These are phyloP conservation scores for Hyphopichia burtonii DNA, from an alignment of 1,139 yeast genomes.

Conservation along the genomic window DNA sequence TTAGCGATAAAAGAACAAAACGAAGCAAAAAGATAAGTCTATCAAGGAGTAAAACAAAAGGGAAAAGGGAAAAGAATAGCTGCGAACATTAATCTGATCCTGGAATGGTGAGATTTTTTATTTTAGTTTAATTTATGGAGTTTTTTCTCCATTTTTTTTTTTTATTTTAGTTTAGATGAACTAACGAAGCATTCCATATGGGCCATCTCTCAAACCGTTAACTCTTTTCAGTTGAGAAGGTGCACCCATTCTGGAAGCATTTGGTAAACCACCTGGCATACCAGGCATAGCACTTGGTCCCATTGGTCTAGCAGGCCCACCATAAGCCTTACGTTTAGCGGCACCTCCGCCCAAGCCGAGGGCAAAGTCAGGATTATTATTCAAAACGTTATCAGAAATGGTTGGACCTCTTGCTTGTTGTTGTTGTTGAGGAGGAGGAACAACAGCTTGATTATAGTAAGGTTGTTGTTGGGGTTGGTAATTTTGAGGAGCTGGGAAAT, in stretches of 20 bases:
- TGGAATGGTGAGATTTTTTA: too few relatives aligned
- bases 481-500: constrained; percentile 13
- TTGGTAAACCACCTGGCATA: not conserved
- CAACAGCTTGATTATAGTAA: constrained; percentile 9
- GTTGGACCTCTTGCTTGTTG: constrained; percentile 23
- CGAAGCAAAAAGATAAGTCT: not conserved
- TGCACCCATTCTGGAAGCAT: constrained; percentile 7
- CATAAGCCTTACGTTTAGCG: constrained; percentile 17
- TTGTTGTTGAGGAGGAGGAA: constrained; percentile 9
- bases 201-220: constrained; percentile 8
- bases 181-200: constrained; percentile 8
- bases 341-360: constrained; percentile 27
- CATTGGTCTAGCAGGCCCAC: constrained; percentile 5
- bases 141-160: not conserved
- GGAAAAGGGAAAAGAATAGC: not conserved
- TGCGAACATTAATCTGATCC: too few relatives aligned
- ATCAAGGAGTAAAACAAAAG: not conserved
- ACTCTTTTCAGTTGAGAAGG: constrained; percentile 3
- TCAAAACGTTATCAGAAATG: constrained; percentile 48
- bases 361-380: constrained; percentile 54
- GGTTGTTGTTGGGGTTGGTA: constrained; percentile 9
- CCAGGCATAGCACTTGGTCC: constrained; percentile 8
- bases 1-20: not conserved
- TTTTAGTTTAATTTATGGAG: too few relatives aligned
- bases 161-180: not conserved